Base-by-base conservation (phyloP, 495 filamentous ascomycete genomes). In the Chaetomium cochliodes region DNA sequence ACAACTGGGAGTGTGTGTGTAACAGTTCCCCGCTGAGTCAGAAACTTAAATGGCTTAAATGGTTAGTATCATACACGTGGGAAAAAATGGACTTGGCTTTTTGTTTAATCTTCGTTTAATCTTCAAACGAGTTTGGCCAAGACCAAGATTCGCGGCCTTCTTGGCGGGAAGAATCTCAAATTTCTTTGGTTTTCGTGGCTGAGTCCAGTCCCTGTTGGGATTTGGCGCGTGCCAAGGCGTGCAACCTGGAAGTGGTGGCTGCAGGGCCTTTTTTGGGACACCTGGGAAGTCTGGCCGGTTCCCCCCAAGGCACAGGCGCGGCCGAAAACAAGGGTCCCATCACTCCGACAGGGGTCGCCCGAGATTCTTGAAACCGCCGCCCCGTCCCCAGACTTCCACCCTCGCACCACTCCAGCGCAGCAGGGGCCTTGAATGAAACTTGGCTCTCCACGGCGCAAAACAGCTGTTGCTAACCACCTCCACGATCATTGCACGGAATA, bases 321-420 rank as follows among this genome's bases (percentile, higher is more conserved):
- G 55, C 52, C 44, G 33, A 60, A 60, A 51, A 26, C 62, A 68
- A 69, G 66, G 69, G 67, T 61, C 54, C 51, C 63, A 60, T 46
- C 20, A 49, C 50, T 63, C 58, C 28, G 61, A 65, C 67, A 70
- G 68, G 72, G 72, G 70, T 70, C 39, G 39, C 55, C 58, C 58
- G 25, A 65, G 66, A 62, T 64, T 72, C 63, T 70, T 74, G 68
- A 70, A 74, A 74, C 68, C 58, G 33, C 55, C 39, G 53, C 57
- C 57, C 57, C 42, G 46, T 54, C 69, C 63, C 63, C 63, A 68
- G 58, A 71, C 63, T 65, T 62, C 26, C 28, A 30, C 61, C 41
- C 52, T 61, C 60, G 47, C 63, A 62, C 67, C 67, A 62, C 42
- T 53, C 63, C 54, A 42, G 56, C 47, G 20, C 33, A 55, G 56